phyloP scores from a whole-genome alignment of 306 rosid genomes.

The Pueraria montana region DNA sequence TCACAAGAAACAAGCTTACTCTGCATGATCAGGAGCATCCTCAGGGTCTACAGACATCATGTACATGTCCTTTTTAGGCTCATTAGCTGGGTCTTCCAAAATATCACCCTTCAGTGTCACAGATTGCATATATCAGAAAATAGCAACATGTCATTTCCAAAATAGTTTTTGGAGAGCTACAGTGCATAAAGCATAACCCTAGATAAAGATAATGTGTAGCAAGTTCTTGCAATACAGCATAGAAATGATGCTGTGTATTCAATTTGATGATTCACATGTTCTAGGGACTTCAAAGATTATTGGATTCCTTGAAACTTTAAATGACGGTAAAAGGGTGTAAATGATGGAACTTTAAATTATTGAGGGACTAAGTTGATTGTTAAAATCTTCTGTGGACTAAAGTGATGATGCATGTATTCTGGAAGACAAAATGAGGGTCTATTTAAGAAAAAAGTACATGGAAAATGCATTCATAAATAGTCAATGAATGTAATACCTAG shows the following conservation, averaged over 20 bases:
- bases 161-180: neutral
- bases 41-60: neutral
- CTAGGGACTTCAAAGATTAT: neutral
- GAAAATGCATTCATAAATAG: too few species aligned
- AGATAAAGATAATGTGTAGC: neutral
- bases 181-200: neutral
- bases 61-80: neutral
- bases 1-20: neutral
- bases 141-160: neutral
- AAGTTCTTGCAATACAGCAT: neutral
- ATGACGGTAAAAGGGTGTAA: too few species aligned
- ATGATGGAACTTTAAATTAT: too few species aligned
- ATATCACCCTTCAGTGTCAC: neutral
- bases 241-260: neutral
- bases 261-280: neutral
- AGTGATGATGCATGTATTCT: too few species aligned
- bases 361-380: too few species aligned
- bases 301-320: too few species aligned
- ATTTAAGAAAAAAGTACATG: too few species aligned
- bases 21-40: neutral
- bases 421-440: too few species aligned
- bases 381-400: too few species aligned
- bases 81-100: conserved; percentile 1
- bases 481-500: too few species aligned
- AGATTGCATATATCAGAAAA: neutral